These are phyloP conservation scores for Globisporangium okanoganense DNA, from an alignment of 352 stramenopile genomes.

Conservation along the genomic window DNA sequence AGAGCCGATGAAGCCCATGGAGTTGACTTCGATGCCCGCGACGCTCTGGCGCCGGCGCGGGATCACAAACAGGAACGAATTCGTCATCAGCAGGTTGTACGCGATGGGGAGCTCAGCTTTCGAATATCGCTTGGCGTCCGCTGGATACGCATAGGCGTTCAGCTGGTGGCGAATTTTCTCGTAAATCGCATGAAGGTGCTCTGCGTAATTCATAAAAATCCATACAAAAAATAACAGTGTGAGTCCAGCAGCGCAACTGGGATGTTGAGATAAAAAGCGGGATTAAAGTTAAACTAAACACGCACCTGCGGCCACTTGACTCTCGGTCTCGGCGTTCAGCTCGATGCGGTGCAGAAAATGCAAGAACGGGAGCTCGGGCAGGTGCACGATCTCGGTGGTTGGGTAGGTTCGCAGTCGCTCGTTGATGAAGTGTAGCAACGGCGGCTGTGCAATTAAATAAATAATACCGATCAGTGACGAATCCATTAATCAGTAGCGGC, in stretches of 20 bases:
- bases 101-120: conserved; percentile 29
- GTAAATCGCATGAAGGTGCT: conserved; percentile 38
- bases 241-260: neutral
- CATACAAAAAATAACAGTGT: neutral
- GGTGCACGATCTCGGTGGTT: conserved; percentile 37
- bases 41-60: conserved; percentile 48
- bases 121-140: neutral
- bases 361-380: conserved; percentile 63
- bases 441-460: conserved; percentile 31
- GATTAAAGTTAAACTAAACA: no score
- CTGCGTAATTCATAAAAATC: conserved; percentile 15
- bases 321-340: conserved; percentile 29
- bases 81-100: conserved; percentile 79
- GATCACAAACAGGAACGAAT: conserved; percentile 68
- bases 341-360: conserved; percentile 71
- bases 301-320: conserved; percentile 39
- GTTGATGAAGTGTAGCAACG: conserved; percentile 71
- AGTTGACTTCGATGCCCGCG: conserved; percentile 79
- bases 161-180: conserved; percentile 42
- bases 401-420: conserved; percentile 35
- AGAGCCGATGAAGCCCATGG: conserved; percentile 78
- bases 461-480: no score
- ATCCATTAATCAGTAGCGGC: no score
- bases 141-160: conserved; percentile 31
- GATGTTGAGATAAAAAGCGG: neutral